A percentile compares a stretch with the other conserved stretches of the same genome.
These are phyloP conservation scores for Boletus semigastroideus DNA, from an alignment of 1,284 basidiomycete genomes.

Conservation along the genomic window DNA sequence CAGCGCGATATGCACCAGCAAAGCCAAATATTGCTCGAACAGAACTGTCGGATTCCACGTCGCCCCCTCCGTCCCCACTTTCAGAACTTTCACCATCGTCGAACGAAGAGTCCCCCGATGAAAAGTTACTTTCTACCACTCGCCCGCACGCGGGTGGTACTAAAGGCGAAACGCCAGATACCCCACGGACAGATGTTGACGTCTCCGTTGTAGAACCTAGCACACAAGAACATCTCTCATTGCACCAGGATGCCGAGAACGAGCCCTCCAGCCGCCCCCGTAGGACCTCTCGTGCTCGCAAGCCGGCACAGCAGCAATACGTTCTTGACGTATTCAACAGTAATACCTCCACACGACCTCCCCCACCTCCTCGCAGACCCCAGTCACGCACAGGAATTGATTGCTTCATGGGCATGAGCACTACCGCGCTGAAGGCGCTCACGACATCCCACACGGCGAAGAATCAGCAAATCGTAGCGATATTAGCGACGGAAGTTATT, in stretches of 20 bases:
- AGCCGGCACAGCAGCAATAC: conserved; percentile 38
- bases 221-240: neutral
- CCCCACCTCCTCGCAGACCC: conserved; percentile 40
- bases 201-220: neutral
- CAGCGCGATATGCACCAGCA: conserved; percentile 25
- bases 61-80: conserved; percentile 22
- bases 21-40: conserved; percentile 14
- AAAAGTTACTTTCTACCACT: neutral
- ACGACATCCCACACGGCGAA: conserved; percentile 67
- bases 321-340: conserved; percentile 41
- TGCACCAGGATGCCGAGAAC: conserved; percentile 7
- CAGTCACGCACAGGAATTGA: conserved; percentile 40
- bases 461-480: conserved; percentile 63
- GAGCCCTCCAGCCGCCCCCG: conserved; percentile 32
- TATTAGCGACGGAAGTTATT: conserved; percentile 57
- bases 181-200: conserved; percentile 1
- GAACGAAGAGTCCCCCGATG: conserved; percentile 16
- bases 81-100: conserved; percentile 30
- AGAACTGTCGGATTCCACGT: conserved; percentile 2
- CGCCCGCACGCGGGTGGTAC: neutral
- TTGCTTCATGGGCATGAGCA: conserved; percentile 61
- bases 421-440: conserved; percentile 62
- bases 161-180: conserved; percentile 1
- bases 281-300: conserved; percentile 55
- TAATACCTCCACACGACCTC: conserved; percentile 33